A percentile compares a stretch with the other conserved stretches of the same genome.
Evolutionary conservation across 306 rosid genomes (phyloP).

Genomic region (Acacia acuminata): DNA sequence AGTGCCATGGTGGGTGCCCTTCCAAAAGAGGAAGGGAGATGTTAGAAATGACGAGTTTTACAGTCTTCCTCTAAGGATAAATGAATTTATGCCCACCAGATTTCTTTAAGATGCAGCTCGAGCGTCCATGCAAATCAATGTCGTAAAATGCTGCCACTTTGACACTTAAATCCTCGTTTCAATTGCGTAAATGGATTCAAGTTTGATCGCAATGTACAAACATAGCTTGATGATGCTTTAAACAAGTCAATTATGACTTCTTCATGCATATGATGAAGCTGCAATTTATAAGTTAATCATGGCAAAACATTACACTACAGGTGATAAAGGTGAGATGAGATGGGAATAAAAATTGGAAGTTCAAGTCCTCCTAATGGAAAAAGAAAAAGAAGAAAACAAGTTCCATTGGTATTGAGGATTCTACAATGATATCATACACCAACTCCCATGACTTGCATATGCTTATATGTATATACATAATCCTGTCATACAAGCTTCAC

Average conservation of each 20-base stretch:
- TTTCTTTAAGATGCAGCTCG: slow-evolving; percentile 36
- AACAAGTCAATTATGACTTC: background rate
- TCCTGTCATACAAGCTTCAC: background rate
- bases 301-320: background rate
- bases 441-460: background rate
- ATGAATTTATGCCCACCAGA: slow-evolving; percentile 66
- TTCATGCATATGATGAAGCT: background rate
- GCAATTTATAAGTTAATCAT: background rate
- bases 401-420: background rate
- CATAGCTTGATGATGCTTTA: slow-evolving; percentile 10
- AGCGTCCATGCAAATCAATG: background rate
- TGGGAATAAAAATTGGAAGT: background rate
- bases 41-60: slow-evolving; percentile 77
- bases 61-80: slow-evolving; percentile 63
- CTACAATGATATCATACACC: background rate
- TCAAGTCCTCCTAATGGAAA: background rate
- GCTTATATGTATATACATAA: slow-evolving; percentile 1
- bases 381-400: background rate
- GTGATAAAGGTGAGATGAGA: background rate
- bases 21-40: slow-evolving; percentile 80
- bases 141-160: slow-evolving; percentile 24
- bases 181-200: slow-evolving; percentile 26
- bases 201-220: slow-evolving; percentile 7
- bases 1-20: slow-evolving; percentile 83
- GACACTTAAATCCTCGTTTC: slow-evolving; percentile 23